Percentiles rank a stretch among this genome's conserved stretches.
phyloP scores from a whole-genome alignment of 2,329 filamentous ascomycete species.

The Epichloe hybrida region DNA sequence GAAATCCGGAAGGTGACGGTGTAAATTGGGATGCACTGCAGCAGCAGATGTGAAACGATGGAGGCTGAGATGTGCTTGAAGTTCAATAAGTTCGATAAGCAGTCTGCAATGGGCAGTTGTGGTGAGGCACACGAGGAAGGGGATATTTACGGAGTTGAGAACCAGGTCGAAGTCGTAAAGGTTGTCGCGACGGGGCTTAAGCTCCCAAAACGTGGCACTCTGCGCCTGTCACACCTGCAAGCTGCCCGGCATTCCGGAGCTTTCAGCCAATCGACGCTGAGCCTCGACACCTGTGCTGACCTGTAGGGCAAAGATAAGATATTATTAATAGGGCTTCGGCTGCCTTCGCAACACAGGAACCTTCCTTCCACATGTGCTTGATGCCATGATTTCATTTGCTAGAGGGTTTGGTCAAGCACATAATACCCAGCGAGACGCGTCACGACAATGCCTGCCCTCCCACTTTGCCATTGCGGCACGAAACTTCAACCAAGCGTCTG shows the following conservation, averaged over 20 bases:
- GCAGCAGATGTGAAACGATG: background rate
- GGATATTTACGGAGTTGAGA: background rate
- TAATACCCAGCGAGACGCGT: too few relatives aligned
- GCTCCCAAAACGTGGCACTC: too few relatives aligned
- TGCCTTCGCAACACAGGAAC: background rate
- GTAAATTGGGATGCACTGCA: background rate
- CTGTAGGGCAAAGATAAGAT: constrained; percentile 7
- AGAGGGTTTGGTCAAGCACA: background rate
- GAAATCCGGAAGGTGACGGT: background rate
- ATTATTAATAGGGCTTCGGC: constrained; percentile 6
- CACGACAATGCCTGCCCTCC: background rate
- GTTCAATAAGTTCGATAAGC: background rate
- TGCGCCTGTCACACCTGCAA: too few relatives aligned
- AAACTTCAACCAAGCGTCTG: background rate
- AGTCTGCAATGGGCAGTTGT: background rate
- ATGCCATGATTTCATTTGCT: background rate
- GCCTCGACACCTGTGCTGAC: constrained; percentile 12
- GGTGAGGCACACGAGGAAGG: background rate
- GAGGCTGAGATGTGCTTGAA: background rate
- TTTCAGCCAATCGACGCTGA: constrained; percentile 15
- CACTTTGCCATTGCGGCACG: background rate
- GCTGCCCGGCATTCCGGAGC: background rate
- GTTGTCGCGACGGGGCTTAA: background rate
- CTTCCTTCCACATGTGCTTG: constrained; percentile 1
- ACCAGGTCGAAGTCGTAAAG: background rate